phyloP scores from a whole-genome alignment of 2,329 filamentous ascomycete genomes.

The Geosmithia flava region DNA sequence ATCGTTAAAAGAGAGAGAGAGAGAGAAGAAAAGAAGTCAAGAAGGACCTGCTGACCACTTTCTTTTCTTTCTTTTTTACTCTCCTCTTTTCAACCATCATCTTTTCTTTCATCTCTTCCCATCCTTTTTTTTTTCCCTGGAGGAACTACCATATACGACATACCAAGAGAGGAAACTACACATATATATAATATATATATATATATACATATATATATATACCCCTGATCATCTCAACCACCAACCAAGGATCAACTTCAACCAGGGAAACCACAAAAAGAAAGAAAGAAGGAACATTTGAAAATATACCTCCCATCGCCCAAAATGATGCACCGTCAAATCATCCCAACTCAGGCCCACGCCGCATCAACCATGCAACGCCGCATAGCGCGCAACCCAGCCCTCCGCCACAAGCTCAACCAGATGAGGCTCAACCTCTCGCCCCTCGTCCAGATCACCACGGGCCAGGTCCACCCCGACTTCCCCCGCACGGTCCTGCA shows the following conservation, averaged over 20 bases:
- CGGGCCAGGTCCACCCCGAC: conserved; percentile 47
- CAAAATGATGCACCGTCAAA: conserved; percentile 20
- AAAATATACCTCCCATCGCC: not conserved
- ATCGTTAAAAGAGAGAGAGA: no score
- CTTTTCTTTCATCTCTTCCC: not conserved
- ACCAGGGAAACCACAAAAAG: no score
- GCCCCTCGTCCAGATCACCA: conserved; percentile 52
- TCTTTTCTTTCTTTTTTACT: not conserved
- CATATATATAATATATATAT: not conserved
- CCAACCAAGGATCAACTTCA: no score
- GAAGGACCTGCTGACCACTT: not conserved
- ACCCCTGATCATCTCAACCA: not conserved
- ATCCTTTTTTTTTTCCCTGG: not conserved
- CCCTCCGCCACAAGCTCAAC: conserved; percentile 46
- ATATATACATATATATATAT: not conserved
- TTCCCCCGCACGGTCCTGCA: conserved; percentile 57
- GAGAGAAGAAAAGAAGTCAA: no score
- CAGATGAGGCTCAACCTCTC: conserved; percentile 55
- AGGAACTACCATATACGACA: not conserved
- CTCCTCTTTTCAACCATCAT: not conserved
- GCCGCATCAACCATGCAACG: conserved; percentile 5
- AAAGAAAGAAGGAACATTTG: not conserved
- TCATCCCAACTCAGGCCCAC: conserved; percentile 10
- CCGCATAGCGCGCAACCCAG: conserved; percentile 30
- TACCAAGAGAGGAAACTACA: not conserved